Base-by-base conservation (phyloP, 176 grass and related monocot genomes). In the Triticum monococcum region DNA sequence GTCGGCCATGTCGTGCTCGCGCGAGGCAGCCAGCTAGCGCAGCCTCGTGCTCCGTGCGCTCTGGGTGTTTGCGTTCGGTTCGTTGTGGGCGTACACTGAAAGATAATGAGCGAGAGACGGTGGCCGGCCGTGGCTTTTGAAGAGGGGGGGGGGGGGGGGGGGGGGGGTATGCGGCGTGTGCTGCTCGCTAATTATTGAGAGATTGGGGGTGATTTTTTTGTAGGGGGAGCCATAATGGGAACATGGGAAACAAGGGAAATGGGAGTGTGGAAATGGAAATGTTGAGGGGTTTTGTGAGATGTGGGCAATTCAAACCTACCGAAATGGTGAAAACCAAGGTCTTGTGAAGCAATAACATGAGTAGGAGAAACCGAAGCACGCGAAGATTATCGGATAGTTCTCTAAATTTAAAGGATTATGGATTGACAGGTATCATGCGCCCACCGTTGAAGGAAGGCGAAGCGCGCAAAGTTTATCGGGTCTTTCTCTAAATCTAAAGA, bases 1-100 rank as follows among this genome's bases (percentile, higher is more conserved):
- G 45, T 91, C 86, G 80, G 89, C 85, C 85, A 91, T 88, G 76
- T 7, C 35, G 78, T 40, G 40, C 40, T 41, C 30, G 65, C 52
- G 5, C 52, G 30, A 20, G 65, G 70, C 16, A 46, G 88, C 48
- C 62, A 80, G 59, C 41, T 68, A 12, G n/a, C 72, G 8, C 23
- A 41, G 25, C 72, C 24, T 40, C 16, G 68, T 22, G 12, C 40
- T 14, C 67, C 35, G 67, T 59, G 54, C 54, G 67, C 33, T 9
- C 67, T 70, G 33, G 37, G 66, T 69, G 37, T 65, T 36, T 89
- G 9, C 36, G 38, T 64, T 75, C 6, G 16, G 38, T 24, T 64
- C 18, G 64, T 25, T 78, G 37, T 81, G 78, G 68, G 40, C 23
- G 8, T 59, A 43, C 4, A 72, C 40, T 25, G 79, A 33, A 22